These are phyloP conservation scores for Macrolepiota fuliginosa DNA, from an alignment of 768 basidiomycete genomes.

Conservation along the genomic window DNA sequence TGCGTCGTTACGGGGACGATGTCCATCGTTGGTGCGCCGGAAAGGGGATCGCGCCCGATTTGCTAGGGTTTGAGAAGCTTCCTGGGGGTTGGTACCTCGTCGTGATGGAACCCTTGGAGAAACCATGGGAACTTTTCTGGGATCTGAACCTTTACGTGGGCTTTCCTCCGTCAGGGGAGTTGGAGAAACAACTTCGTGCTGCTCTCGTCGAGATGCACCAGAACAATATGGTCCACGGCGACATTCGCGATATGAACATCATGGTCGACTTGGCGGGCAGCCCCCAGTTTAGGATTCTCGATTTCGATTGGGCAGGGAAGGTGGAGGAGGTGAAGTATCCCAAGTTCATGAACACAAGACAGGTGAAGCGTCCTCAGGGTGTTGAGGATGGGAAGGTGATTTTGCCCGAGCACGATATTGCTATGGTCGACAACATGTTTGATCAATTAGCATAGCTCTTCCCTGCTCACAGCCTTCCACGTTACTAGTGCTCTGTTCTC, in stretches of 20 bases:
- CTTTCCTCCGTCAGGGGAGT: neutral
- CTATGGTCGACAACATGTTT: neutral
- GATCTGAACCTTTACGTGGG: no score
- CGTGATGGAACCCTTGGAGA: slow-evolving; percentile 21
- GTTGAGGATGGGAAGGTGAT: neutral
- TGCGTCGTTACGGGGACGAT: slow-evolving; percentile 17
- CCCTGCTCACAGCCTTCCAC: no score
- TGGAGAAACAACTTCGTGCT: neutral
- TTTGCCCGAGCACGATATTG: neutral
- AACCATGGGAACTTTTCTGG: no score
- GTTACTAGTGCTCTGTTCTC: no score
- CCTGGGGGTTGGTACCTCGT: slow-evolving; percentile 27
- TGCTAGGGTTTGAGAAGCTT: slow-evolving; percentile 23
- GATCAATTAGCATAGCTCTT: no score
- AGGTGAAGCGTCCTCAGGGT: neutral
- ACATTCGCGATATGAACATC: slow-evolving; percentile 19
- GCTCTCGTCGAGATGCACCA: slow-evolving; percentile 17
- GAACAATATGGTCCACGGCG: slow-evolving; percentile 18
- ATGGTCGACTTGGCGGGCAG: neutral
- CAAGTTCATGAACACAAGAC: neutral
- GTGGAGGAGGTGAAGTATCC: neutral
- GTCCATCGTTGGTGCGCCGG: slow-evolving; percentile 22
- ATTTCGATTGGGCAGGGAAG: neutral
- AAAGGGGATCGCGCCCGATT: slow-evolving; percentile 20
- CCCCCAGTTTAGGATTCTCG: neutral